Percentiles rank a stretch among this genome's conserved stretches.
phyloP scores from a whole-genome alignment of 129 eudicot species.

The Dittrichia graveolens region DNA sequence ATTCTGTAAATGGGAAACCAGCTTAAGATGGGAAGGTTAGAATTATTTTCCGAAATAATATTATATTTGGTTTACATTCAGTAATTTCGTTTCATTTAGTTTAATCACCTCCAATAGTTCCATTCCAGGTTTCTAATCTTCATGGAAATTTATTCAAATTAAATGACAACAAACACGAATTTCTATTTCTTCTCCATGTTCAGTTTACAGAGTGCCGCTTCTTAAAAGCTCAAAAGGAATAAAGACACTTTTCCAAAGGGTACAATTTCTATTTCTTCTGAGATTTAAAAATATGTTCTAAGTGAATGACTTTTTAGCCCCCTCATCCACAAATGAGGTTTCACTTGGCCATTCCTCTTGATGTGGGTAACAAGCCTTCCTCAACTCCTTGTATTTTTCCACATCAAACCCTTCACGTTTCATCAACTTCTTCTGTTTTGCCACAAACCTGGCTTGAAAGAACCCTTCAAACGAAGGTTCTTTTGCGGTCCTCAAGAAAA shows the following conservation, averaged over 20 bases:
- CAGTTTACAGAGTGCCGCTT: conserved; percentile 30
- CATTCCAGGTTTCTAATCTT: background rate
- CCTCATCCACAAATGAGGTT: background rate
- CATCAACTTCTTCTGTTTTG: conserved; percentile 73
- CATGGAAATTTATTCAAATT: background rate
- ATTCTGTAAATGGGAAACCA: no score
- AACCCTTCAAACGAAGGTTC: conserved; percentile 96
- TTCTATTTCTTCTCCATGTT: conserved; percentile 8
- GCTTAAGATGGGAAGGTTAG: no score
- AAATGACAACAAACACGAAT: background rate
- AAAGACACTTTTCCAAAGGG: background rate
- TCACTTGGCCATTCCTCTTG: conserved; percentile 47
- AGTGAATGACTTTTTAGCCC: conserved; percentile 32
- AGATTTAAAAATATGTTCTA: conserved; percentile 33
- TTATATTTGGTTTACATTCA: background rate
- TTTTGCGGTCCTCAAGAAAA: conserved; percentile 83
- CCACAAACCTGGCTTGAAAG: conserved; percentile 67
- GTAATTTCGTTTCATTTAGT: background rate
- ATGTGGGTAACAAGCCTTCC: conserved; percentile 59
- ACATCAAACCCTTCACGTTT: conserved; percentile 60
- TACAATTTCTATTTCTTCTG: conserved; percentile 17
- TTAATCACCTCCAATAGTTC: background rate
- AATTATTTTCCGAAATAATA: background rate
- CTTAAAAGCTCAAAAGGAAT: background rate
- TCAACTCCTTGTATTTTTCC: conserved; percentile 67